Base-by-base conservation (phyloP, 805 yeast species). In the Myxozyma udenii region DNA sequence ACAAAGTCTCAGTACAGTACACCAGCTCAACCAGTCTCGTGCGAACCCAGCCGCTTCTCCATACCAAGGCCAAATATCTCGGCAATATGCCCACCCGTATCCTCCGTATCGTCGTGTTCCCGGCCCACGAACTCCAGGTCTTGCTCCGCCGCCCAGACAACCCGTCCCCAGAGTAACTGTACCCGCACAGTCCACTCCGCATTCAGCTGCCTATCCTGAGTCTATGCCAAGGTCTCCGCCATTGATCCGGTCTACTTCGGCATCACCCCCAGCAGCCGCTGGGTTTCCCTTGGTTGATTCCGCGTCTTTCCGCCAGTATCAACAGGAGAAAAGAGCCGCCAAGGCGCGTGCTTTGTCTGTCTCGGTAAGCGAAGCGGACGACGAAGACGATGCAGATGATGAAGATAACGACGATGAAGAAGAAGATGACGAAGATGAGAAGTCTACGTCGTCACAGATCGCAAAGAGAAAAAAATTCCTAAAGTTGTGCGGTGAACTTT, bases 401-500 rank as follows among this genome's bases (percentile, higher is more conserved):
- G 19, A 9, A 14, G 21, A 30, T 9, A 19, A 3, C 11, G 38
- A 42, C 6, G 21, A 11, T 9, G 11, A 39, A 7, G 28, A 12
- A 3, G 5, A 9, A 24, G 11, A 11, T 25, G 28, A 5, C 16
- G 23, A 21, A 4, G 16, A 7, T 21, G 23, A 14, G 14, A 12
- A 12, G 3, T 26, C 22, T 46, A 23, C 23, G 25, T 19, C 32
- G 7, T 7, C 12, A 7, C 22, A 24, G 16, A 6, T 28, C 9
- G 33, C 33, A 12, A 40, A 32, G 33, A 41, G 48, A 3, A 22
- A 35, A n/a, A 39, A 60, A 33, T 68, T 65, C 51, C 36, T 67
- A 51, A 58, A 57, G 44, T 52, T 68, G 39, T 67, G 71, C 46
- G 53, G 61, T 1, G 66, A 68, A 44, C 48, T 62, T 57, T 68